phyloP scores from a whole-genome alignment of 805 yeast species.

The Ogataea pini region DNA sequence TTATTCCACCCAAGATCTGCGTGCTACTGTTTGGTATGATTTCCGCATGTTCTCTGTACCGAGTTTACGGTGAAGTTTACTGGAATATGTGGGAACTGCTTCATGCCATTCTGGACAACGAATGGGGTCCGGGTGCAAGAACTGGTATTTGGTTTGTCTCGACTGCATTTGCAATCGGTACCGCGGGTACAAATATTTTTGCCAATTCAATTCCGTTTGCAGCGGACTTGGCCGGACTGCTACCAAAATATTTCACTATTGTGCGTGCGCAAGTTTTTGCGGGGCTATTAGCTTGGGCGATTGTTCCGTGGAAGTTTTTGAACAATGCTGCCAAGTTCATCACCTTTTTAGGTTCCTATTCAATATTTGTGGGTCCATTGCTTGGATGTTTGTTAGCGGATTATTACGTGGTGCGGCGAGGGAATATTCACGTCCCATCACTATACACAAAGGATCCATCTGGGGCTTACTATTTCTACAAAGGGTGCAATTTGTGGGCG shows the following conservation, averaged over 20 bases:
- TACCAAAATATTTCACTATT: conserved; percentile 31
- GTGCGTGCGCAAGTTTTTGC: conserved; percentile 23
- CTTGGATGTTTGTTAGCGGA: conserved; percentile 22
- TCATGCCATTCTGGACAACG: conserved; percentile 29
- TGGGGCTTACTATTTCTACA: conserved; percentile 20
- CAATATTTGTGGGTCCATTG: conserved; percentile 25
- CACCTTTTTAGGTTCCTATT: conserved; percentile 23
- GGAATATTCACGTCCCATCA: conserved; percentile 20
- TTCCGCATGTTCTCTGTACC: conserved; percentile 16
- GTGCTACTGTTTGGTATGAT: conserved; percentile 22
- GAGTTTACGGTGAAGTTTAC: conserved; percentile 25
- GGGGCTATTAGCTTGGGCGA: conserved; percentile 23
- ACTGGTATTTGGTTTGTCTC: conserved; percentile 29
- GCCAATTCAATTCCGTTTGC: conserved; percentile 29
- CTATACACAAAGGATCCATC: conserved; percentile 14
- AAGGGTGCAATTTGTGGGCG: conserved; percentile 22
- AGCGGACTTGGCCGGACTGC: conserved; percentile 29
- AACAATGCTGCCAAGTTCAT: conserved; percentile 21
- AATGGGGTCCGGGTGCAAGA: conserved; percentile 31
- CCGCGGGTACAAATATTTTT: conserved; percentile 33
- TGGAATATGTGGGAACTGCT: conserved; percentile 34
- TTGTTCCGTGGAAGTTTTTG: conserved; percentile 26
- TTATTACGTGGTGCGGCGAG: conserved; percentile 20
- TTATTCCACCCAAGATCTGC: conserved; percentile 19
- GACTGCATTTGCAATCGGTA: conserved; percentile 22